Percentiles rank a stretch among this genome's conserved stretches.
These are phyloP conservation scores for Candida ovalis DNA, from an alignment of 805 yeast species.

Conservation along the genomic window DNA sequence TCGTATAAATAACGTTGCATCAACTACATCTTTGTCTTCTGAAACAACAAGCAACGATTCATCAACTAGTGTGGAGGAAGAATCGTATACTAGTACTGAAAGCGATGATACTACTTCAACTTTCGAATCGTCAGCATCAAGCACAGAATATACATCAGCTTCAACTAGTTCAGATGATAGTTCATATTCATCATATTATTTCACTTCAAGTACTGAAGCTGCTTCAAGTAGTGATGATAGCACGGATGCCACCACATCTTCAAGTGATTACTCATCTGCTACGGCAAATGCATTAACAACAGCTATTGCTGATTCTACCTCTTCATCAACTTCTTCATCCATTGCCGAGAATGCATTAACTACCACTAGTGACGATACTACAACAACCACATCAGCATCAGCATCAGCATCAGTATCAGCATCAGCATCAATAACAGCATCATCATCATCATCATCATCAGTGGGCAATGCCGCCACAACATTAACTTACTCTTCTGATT, in stretches of 20 bases:
- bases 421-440: not conserved
- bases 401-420: not conserved
- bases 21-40: too few relatives aligned
- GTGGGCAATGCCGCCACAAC: conserved; percentile 2
- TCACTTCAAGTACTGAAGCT: not conserved
- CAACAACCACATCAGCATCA: not conserved
- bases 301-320: not conserved
- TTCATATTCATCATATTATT: not conserved
- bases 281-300: not conserved
- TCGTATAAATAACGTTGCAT: too few relatives aligned
- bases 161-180: not conserved
- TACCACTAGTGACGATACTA: not conserved
- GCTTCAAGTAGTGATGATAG: not conserved
- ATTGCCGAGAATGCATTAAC: not conserved
- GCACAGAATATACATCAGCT: not conserved
- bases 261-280: not conserved
- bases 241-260: not conserved
- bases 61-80: too few relatives aligned
- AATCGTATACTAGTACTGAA: too few relatives aligned
- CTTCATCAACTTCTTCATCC: not conserved
- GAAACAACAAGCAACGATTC: too few relatives aligned
- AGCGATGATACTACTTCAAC: too few relatives aligned
- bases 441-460: conserved; percentile 1
- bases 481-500: conserved; percentile 4
- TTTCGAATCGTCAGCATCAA: too few relatives aligned